phyloP scores from a whole-genome alignment of 305 asterid species.

The Andrographis paniculata region DNA sequence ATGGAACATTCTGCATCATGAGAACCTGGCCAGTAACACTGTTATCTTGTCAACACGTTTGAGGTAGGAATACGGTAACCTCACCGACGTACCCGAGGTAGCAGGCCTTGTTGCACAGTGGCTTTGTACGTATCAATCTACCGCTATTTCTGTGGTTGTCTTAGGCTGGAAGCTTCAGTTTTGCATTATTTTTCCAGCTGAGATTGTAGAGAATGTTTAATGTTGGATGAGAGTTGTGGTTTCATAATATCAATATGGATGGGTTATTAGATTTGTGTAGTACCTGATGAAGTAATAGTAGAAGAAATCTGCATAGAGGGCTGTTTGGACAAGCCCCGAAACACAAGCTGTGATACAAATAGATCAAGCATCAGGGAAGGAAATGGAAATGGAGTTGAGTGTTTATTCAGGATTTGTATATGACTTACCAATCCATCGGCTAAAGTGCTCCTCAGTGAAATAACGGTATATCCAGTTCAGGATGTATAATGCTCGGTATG shows the following conservation, averaged over 20 bases:
- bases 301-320: conserved; percentile 80
- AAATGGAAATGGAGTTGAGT: conserved; percentile 10
- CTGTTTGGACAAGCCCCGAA: conserved; percentile 71
- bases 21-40: too few species aligned
- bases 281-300: conserved; percentile 77
- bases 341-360: conserved; percentile 38
- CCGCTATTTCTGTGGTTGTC: background rate
- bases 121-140: too few species aligned
- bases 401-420: conserved; percentile 3
- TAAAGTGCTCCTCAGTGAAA: conserved; percentile 55
- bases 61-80: too few species aligned
- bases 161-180: conserved; percentile 66
- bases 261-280: conserved; percentile 8
- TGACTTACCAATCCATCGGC: conserved; percentile 67
- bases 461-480: conserved; percentile 95
- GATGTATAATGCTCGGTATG: conserved; percentile 85
- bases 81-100: too few species aligned
- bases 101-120: too few species aligned
- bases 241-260: background rate
- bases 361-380: conserved; percentile 14
- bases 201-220: conserved; percentile 12
- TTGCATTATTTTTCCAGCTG: conserved; percentile 80
- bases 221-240: background rate
- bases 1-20: too few species aligned
- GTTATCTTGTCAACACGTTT: too few species aligned